Evolutionary conservation across 805 yeast genomes (phyloP).

Genomic region (Danielia reshetovae): DNA sequence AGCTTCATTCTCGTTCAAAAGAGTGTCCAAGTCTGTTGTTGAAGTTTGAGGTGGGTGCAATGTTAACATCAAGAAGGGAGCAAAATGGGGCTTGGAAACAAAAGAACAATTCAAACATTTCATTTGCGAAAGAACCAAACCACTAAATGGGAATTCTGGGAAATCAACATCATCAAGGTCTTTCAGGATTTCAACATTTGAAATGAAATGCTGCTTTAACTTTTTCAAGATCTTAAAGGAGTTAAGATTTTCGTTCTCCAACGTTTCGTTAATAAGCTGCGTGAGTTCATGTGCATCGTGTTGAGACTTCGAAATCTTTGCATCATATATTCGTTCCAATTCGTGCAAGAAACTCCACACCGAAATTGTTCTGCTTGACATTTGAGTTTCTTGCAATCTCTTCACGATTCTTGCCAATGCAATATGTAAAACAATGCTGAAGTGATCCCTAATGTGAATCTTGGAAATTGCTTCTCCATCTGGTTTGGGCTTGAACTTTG

Average conservation of each 20-base stretch:
- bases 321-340: constrained; percentile 67
- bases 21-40: constrained; percentile 44
- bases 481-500: constrained; percentile 9
- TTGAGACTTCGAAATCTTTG: constrained; percentile 74
- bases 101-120: constrained; percentile 65
- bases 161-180: constrained; percentile 21
- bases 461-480: constrained; percentile 2
- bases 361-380: constrained; percentile 51
- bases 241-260: constrained; percentile 59
- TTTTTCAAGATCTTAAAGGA: constrained; percentile 31
- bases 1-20: constrained; percentile 53
- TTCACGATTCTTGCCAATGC: constrained; percentile 50
- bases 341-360: constrained; percentile 78
- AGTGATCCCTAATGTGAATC: constrained; percentile 17
- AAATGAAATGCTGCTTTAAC: constrained; percentile 10
- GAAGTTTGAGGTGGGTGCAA: constrained; percentile 63
- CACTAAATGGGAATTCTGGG: constrained; percentile 73
- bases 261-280: constrained; percentile 73
- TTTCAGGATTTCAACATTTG: constrained; percentile 1
- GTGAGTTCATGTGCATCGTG: constrained; percentile 95
- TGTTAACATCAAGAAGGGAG: constrained; percentile 69
- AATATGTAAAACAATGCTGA: constrained; percentile 50
- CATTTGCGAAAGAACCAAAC: constrained; percentile 62
- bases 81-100: constrained; percentile 52
- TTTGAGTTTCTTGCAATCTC: constrained; percentile 61